These are phyloP conservation scores for Tricholoma sp. DNA, from an alignment of 768 basidiomycete species.

Conservation along the genomic window DNA sequence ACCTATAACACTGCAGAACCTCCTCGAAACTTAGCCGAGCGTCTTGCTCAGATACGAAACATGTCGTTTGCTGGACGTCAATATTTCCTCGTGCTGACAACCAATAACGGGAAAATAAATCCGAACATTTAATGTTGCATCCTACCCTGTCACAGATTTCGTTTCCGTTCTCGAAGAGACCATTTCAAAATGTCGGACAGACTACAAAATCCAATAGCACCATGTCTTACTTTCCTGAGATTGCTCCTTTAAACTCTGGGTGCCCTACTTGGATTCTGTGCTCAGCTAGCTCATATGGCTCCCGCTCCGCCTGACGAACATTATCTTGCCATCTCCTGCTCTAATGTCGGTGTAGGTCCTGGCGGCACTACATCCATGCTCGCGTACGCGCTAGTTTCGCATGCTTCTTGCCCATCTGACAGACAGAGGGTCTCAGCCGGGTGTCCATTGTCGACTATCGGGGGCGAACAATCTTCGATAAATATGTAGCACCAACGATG, in stretches of 20 bases:
- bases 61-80: conserved; percentile 28
- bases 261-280: background rate
- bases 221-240: background rate
- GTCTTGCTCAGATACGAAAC: conserved; percentile 16
- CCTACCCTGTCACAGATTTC: conserved; percentile 15
- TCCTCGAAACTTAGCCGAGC: conserved; percentile 18
- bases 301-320: conserved; percentile 34
- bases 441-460: conserved; percentile 50
- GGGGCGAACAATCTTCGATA: conserved; percentile 57
- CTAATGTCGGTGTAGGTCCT: conserved; percentile 74
- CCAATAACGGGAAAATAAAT: conserved; percentile 20
- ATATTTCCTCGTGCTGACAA: conserved; percentile 16
- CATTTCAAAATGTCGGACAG: background rate
- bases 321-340: conserved; percentile 57
- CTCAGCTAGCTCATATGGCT: conserved; percentile 23
- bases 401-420: background rate
- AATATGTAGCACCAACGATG: conserved; percentile 62
- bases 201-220: background rate
- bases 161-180: background rate
- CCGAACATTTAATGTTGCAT: conserved; percentile 17
- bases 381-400: conserved; percentile 47
- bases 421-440: conserved; percentile 23
- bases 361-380: conserved; percentile 81
- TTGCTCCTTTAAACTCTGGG: background rate
- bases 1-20: conserved; percentile 9